Conservation (phyloP, 345 rosid genomes). For the Ceriops zippeliana region DNA sequence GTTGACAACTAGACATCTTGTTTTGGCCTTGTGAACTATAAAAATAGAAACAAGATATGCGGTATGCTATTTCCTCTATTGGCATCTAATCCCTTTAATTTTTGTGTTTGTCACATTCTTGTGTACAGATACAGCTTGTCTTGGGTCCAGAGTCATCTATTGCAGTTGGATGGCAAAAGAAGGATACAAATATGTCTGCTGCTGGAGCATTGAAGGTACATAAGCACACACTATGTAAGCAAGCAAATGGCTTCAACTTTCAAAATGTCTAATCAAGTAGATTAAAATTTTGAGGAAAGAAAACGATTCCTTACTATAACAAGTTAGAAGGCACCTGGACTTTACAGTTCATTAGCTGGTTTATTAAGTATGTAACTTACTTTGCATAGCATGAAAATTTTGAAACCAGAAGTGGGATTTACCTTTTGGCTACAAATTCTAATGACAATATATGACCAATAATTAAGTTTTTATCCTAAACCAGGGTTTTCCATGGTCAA, state of each 20-base stretch:
- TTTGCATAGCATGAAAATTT: background rate
- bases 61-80: background rate
- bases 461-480: background rate
- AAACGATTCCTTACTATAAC: background rate
- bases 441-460: background rate
- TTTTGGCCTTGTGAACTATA: too few species aligned
- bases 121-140: slow-evolving; percentile 64
- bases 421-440: background rate
- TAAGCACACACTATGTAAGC: slow-evolving; percentile 10
- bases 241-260: background rate
- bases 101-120: slow-evolving; percentile 10
- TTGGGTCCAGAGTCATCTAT: slow-evolving; percentile 76
- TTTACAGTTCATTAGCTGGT: background rate
- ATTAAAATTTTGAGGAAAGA: background rate
- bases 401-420: background rate
- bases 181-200: slow-evolving; percentile 73
- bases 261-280: background rate
- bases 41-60: too few species aligned
- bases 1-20: too few species aligned
- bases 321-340: too few species aligned
- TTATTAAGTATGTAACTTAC: background rate
- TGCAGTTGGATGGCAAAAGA: slow-evolving; percentile 80
- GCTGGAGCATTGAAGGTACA: slow-evolving; percentile 70
- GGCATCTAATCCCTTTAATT: slow-evolving; percentile 13
- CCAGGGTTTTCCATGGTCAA: background rate